These are phyloP conservation scores for Colletotrichum endophyticum DNA, from an alignment of 2,329 filamentous ascomycete genomes.

Conservation along the genomic window DNA sequence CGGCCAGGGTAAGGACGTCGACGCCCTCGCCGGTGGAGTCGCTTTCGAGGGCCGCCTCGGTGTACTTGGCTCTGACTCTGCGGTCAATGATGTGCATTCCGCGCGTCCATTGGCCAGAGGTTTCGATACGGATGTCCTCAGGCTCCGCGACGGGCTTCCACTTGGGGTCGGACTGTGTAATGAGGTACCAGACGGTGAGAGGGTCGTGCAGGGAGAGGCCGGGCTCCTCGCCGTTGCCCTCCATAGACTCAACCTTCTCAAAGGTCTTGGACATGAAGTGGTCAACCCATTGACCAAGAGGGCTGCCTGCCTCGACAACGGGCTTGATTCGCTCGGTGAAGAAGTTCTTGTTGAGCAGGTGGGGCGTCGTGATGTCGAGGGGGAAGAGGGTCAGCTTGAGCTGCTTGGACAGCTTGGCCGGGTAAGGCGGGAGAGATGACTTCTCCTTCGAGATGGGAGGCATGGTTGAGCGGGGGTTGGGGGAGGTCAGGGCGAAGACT, in stretches of 20 bases:
- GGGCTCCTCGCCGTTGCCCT: slow-evolving; percentile 61
- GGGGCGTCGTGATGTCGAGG: slow-evolving; percentile 77
- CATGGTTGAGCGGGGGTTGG: slow-evolving; percentile 78
- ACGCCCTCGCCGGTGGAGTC: slow-evolving; percentile 34
- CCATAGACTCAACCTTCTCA: slow-evolving; percentile 68
- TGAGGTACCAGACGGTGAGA: slow-evolving; percentile 78
- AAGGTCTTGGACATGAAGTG: slow-evolving; percentile 77
- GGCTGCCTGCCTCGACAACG: slow-evolving; percentile 66
- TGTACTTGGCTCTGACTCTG: slow-evolving; percentile 62
- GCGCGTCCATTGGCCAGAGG: slow-evolving; percentile 89
- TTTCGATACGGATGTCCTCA: slow-evolving; percentile 90
- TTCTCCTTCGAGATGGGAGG: slow-evolving; percentile 65
- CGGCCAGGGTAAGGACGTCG: slow-evolving; percentile 43
- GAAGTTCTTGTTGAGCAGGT: slow-evolving; percentile 66
- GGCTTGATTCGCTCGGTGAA: slow-evolving; percentile 63
- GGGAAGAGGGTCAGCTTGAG: slow-evolving; percentile 76
- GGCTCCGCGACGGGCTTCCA: slow-evolving; percentile 64
- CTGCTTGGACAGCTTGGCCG: slow-evolving; percentile 62
- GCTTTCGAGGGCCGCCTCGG: slow-evolving; percentile 38
- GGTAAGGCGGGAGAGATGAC: slow-evolving; percentile 64
- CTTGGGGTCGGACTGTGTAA: slow-evolving; percentile 62
- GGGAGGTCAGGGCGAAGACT: slow-evolving; percentile 78
- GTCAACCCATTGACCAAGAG: slow-evolving; percentile 74
- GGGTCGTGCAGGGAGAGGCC: slow-evolving; percentile 78
- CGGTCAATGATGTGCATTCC: slow-evolving; percentile 89